Evolutionary conservation across 768 basidiomycete species (phyloP).

Genomic region (Chalciporus pseudorubinellus): DNA sequence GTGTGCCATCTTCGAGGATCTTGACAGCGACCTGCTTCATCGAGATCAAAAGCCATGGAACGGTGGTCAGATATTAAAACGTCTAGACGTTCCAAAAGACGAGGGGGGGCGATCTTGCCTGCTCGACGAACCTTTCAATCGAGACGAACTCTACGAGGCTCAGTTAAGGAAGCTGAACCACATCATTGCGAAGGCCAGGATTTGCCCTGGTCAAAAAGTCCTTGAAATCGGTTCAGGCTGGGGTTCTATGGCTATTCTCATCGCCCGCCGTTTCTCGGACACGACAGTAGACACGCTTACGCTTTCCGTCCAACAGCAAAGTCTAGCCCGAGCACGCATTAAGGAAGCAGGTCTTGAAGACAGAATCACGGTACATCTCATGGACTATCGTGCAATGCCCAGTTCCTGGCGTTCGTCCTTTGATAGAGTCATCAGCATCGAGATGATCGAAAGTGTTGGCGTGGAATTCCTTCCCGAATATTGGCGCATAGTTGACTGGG

Average conservation of each 20-base stretch:
- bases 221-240: constrained; percentile 80
- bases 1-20: constrained; percentile 63
- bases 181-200: constrained; percentile 63
- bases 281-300: constrained; percentile 72
- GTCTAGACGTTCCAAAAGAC: neutral
- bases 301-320: constrained; percentile 63
- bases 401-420: constrained; percentile 61
- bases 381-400: constrained; percentile 72
- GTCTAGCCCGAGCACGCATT: constrained; percentile 55
- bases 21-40: constrained; percentile 51
- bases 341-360: constrained; percentile 47
- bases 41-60: neutral
- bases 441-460: constrained; percentile 79
- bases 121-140: neutral
- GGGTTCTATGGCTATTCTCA: constrained; percentile 68
- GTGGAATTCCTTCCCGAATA: constrained; percentile 62
- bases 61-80: neutral
- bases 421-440: constrained; percentile 68
- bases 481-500: constrained; percentile 65
- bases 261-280: constrained; percentile 51
- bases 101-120: neutral
- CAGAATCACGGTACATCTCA: constrained; percentile 63
- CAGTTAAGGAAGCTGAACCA: constrained; percentile 63
- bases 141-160: constrained; percentile 42
- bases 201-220: constrained; percentile 53